phyloP scores from a whole-genome alignment of 768 basidiomycete species.

The Tylopilus cervinicoccineus region DNA sequence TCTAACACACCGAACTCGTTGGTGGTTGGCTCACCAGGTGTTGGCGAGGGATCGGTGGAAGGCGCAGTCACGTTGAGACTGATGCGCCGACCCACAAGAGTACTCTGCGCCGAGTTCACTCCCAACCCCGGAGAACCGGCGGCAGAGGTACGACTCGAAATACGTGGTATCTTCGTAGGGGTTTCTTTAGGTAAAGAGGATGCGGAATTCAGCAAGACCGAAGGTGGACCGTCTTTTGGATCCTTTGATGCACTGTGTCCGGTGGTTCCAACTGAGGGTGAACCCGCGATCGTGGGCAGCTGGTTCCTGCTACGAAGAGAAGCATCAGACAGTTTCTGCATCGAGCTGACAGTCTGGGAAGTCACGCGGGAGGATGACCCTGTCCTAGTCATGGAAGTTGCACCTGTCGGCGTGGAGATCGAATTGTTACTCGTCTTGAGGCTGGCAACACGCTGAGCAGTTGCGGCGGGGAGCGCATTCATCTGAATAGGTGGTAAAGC shows the following conservation, averaged over 20 bases:
- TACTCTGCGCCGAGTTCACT: constrained; percentile 47
- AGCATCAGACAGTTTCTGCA: constrained; percentile 83
- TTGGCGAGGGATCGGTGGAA: constrained; percentile 66
- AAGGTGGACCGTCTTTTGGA: constrained; percentile 50
- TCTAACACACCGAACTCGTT: constrained; percentile 86
- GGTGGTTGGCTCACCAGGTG: constrained; percentile 39
- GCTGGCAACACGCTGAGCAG: constrained; percentile 81
- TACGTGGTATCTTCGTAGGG: constrained; percentile 90
- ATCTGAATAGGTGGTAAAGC: constrained; percentile 90
- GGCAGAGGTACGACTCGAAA: constrained; percentile 79
- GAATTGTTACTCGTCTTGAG: constrained; percentile 57
- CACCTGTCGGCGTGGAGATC: constrained; percentile 39
- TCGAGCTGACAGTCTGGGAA: constrained; percentile 80
- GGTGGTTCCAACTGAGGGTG: constrained; percentile 77
- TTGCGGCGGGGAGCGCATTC: constrained; percentile 73
- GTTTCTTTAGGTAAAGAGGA: constrained; percentile 70
- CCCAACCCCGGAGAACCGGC: constrained; percentile 69
- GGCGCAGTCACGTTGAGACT: constrained; percentile 57
- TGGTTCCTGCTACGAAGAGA: constrained; percentile 73
- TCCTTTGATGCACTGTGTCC: constrained; percentile 53
- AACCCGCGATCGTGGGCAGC: constrained; percentile 90
- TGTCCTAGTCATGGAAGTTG: constrained; percentile 38
- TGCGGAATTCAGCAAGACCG: constrained; percentile 49
- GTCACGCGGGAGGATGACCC: constrained; percentile 59
- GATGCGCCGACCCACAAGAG: constrained; percentile 55